Evolutionary conservation across 78 protist genomes (phyloP).

Genomic region (Dictyostelium citrinum): DNA sequence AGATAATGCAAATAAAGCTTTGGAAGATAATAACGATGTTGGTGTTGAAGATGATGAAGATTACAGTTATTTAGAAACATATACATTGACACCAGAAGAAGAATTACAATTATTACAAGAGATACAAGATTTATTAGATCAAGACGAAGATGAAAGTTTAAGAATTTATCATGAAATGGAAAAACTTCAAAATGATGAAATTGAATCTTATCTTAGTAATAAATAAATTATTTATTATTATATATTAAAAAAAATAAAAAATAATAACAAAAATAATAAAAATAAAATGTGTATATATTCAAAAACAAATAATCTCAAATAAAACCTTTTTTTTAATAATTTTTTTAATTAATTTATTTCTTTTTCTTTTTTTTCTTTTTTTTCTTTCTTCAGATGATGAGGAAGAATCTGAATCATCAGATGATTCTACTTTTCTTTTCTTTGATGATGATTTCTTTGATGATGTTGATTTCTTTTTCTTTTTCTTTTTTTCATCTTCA

Average conservation of each 20-base stretch:
- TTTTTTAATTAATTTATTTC: background rate
- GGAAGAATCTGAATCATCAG: slow-evolving; percentile 6
- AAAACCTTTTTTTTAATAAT: too few species aligned
- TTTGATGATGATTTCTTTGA: background rate
- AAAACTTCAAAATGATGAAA: background rate
- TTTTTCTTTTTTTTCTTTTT: slow-evolving; percentile 29
- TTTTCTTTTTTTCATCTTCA: background rate
- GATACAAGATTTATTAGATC: background rate
- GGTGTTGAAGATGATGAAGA: background rate
- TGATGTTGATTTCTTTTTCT: background rate
- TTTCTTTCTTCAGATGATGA: background rate
- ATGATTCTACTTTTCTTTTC: slow-evolving; percentile 1
- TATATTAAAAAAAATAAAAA: background rate
- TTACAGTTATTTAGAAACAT: background rate
- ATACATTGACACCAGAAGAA: background rate
- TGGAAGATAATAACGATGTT: background rate
- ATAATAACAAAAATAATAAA: background rate
- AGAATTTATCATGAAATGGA: background rate
- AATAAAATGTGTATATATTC: background rate
- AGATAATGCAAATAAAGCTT: background rate
- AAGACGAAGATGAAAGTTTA: background rate
- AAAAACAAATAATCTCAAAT: background rate
- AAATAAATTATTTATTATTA: background rate
- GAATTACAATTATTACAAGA: background rate
- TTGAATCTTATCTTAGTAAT: background rate